Evolutionary conservation across 2,329 filamentous ascomycete genomes (phyloP).

Genomic region (Pseudogymnoascus sp.): DNA sequence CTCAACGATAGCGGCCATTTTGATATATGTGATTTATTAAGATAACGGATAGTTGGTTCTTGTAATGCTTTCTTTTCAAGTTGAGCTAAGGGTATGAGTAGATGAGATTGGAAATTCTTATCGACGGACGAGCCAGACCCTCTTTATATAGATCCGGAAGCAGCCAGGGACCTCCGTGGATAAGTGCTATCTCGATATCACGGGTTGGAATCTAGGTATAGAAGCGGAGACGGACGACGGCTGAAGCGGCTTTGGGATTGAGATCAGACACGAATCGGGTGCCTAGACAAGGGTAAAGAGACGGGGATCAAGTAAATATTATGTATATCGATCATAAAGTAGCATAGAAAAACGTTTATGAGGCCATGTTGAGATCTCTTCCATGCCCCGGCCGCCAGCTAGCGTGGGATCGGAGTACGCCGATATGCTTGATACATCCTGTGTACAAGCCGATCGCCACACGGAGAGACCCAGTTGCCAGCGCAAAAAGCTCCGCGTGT

Average conservation of each 20-base stretch:
- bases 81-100: neutral
- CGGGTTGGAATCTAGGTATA: neutral
- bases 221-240: conserved; percentile 4
- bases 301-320: conserved; percentile 4
- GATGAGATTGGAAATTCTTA: neutral
- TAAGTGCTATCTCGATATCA: conserved; percentile 8
- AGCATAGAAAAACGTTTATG: conserved; percentile 6
- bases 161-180: neutral
- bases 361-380: conserved; percentile 7
- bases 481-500: neutral
- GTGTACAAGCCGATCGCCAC: neutral
- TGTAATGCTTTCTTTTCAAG: neutral
- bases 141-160: conserved; percentile 7
- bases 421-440: conserved; percentile 8
- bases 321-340: neutral
- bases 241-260: neutral
- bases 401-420: conserved; percentile 6
- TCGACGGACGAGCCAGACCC: neutral
- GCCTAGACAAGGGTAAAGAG: neutral
- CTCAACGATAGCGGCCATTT: conserved; percentile 50
- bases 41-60: neutral
- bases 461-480: conserved; percentile 4
- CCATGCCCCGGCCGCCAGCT: neutral
- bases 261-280: neutral
- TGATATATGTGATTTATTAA: conserved; percentile 14